phyloP scores from a whole-genome alignment of 2,329 filamentous ascomycete species.

The Exophiala dermatitidis region DNA sequence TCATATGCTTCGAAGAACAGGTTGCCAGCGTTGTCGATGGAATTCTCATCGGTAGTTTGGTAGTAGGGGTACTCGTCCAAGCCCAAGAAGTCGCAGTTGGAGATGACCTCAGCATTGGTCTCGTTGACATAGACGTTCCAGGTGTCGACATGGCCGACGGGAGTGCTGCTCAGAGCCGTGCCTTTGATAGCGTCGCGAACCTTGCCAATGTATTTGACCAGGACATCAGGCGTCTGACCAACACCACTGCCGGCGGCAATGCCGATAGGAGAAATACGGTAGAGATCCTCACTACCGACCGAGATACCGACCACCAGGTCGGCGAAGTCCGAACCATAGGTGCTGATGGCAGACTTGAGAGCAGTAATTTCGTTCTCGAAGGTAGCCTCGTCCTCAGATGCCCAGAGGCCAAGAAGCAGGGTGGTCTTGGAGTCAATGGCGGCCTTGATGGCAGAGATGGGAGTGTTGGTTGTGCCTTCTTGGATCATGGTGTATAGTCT shows the following conservation, averaged over 20 bases:
- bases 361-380: constrained; percentile 65
- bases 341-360: constrained; percentile 55
- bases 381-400: constrained; percentile 47
- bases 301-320: constrained; percentile 68
- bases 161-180: constrained; percentile 41
- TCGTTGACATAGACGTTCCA: constrained; percentile 56
- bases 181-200: constrained; percentile 57
- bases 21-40: constrained; percentile 47
- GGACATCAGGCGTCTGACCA: constrained; percentile 54
- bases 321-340: constrained; percentile 58
- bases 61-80: constrained; percentile 47
- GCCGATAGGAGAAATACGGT: constrained; percentile 60
- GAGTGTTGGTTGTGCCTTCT: constrained; percentile 50
- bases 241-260: constrained; percentile 54
- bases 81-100: constrained; percentile 57
- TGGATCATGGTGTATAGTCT: constrained; percentile 54
- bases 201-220: constrained; percentile 64
- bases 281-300: constrained; percentile 71
- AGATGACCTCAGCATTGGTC: constrained; percentile 54
- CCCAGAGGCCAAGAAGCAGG: constrained; percentile 72
- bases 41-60: constrained; percentile 44
- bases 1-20: constrained; percentile 46
- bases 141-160: constrained; percentile 60
- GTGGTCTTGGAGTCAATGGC: constrained; percentile 68
- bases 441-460: constrained; percentile 64